Evolutionary conservation across 176 grass and related monocot genomes (phyloP).

Genomic region (Tuctoria greenei): DNA sequence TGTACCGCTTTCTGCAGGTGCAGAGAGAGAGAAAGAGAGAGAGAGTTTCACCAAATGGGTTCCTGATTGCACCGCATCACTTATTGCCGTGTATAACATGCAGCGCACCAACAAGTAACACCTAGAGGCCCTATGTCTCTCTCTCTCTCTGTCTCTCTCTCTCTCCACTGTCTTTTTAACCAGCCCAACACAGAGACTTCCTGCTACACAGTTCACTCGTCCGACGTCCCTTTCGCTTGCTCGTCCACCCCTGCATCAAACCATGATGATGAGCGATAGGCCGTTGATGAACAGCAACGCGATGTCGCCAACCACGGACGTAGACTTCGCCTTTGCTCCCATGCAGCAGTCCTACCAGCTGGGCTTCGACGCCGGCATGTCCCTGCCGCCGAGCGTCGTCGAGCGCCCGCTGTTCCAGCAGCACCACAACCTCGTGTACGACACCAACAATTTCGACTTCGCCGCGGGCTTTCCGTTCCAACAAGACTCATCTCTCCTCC

Average conservation of each 20-base stretch:
- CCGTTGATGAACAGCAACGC: slow-evolving; percentile 34
- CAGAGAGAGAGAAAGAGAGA: too few species aligned
- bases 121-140: not conserved
- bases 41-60: too few species aligned
- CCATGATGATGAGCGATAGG: slow-evolving; percentile 43
- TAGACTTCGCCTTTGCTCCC: slow-evolving; percentile 39
- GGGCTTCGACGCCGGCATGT: slow-evolving; percentile 26
- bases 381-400: slow-evolving; percentile 1
- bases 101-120: too few species aligned
- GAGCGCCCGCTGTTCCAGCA: slow-evolving; percentile 33
- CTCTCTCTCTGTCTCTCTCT: not conserved
- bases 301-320: slow-evolving; percentile 17
- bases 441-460: slow-evolving; percentile 40
- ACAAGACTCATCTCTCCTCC: not conserved
- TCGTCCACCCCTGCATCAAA: not conserved
- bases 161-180: slow-evolving; percentile 34
- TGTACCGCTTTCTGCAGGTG: too few species aligned
- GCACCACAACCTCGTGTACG: slow-evolving; percentile 9
- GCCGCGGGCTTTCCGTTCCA: slow-evolving; percentile 36
- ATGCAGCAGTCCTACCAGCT: slow-evolving; percentile 40
- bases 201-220: not conserved
- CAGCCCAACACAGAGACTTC: not conserved
- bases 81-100: too few species aligned
- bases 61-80: too few species aligned
- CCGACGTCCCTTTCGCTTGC: not conserved